phyloP scores from a whole-genome alignment of 176 grass and related monocot species.

The Hordeum marinum region DNA sequence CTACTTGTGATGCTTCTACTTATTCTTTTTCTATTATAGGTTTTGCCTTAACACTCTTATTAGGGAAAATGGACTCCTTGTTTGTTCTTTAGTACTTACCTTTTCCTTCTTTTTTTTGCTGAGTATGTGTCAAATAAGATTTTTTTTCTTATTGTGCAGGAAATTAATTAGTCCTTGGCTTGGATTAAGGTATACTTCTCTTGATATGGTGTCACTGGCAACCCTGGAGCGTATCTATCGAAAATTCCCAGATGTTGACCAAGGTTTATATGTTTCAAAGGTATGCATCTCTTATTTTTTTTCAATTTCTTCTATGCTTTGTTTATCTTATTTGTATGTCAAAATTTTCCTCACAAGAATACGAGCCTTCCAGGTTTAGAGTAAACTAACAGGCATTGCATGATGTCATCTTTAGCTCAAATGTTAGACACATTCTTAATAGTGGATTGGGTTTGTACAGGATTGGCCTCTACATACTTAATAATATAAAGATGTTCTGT shows the following conservation, averaged over 20 bases:
- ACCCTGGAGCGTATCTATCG: neutral
- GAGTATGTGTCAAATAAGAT: neutral
- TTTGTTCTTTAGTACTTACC: neutral
- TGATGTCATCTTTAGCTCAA: neutral
- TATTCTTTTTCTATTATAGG: neutral
- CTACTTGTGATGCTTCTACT: neutral
- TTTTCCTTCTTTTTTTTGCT: neutral
- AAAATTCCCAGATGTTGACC: neutral
- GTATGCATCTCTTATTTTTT: neutral
- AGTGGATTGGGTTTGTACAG: neutral
- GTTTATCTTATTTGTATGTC: neutral
- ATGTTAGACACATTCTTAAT: neutral
- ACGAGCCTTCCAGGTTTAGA: neutral
- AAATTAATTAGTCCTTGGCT: neutral
- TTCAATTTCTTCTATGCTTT: neutral
- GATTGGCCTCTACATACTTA: neutral
- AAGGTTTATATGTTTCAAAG: constrained; percentile 1
- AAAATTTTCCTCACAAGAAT: neutral
- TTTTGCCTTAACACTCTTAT: neutral
- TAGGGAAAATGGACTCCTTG: neutral
- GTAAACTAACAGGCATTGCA: neutral
- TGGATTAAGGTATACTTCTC: neutral
- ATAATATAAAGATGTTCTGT: neutral
- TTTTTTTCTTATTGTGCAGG: neutral
- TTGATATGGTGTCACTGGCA: neutral